phyloP scores from a whole-genome alignment of 495 filamentous ascomycete genomes.

The Chaetomium fimeti region DNA sequence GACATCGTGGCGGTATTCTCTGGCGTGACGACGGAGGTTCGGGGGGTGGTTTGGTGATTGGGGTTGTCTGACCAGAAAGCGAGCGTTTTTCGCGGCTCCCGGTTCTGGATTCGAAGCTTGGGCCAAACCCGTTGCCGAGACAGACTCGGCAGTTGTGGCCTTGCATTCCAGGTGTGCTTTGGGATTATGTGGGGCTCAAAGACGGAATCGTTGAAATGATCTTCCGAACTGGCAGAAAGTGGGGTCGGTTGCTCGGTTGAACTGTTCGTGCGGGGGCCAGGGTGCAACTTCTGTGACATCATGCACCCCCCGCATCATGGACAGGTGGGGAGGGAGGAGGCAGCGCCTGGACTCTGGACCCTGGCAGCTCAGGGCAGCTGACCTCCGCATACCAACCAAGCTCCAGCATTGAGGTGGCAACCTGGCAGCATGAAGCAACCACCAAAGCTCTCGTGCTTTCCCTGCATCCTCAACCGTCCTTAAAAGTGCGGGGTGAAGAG shows the following conservation, averaged over 20 bases:
- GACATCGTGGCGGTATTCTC: conserved; percentile 60
- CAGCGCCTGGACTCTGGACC: conserved; percentile 7
- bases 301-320: conserved; percentile 30
- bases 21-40: conserved; percentile 27
- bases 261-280: no score
- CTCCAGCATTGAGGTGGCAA: neutral
- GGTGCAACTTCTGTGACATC: conserved; percentile 38
- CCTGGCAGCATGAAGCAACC: conserved; percentile 5
- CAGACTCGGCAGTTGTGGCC: neutral
- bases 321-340: neutral
- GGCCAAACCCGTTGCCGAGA: conserved; percentile 20
- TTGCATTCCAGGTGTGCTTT: neutral
- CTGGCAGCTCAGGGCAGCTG: conserved; percentile 17
- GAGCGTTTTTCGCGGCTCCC: conserved; percentile 48
- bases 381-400: neutral
- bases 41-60: conserved; percentile 28
- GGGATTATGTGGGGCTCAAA: conserved; percentile 14
- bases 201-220: conserved; percentile 22
- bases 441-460: conserved; percentile 14
- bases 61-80: conserved; percentile 31
- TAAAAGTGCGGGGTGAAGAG: conserved; percentile 37
- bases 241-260: no score
- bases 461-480: conserved; percentile 14
- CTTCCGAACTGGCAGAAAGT: conserved; percentile 14
- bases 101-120: conserved; percentile 23